phyloP scores from a whole-genome alignment of 306 rosid species.

The Lotus japonicus region DNA sequence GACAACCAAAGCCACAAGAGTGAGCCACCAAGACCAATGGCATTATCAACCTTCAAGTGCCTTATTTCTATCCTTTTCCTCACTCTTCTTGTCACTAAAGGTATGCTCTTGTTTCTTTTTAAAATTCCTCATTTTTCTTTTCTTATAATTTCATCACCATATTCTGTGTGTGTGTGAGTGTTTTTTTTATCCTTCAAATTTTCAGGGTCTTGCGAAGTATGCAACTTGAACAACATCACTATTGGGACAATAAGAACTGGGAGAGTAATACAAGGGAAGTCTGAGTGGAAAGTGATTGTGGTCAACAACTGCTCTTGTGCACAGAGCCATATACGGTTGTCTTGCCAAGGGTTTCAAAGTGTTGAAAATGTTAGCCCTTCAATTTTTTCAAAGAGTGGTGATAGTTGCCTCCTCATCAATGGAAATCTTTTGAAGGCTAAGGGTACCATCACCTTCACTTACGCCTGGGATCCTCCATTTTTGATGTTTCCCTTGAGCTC shows the following conservation, averaged over 20 bases:
- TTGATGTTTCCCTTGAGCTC: constrained; percentile 30
- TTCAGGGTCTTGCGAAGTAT: constrained; percentile 29
- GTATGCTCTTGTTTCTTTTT: constrained; percentile 2
- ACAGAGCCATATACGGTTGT: constrained; percentile 24
- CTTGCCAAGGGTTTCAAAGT: constrained; percentile 40
- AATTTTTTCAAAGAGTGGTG: constrained; percentile 16
- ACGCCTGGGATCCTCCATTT: constrained; percentile 63
- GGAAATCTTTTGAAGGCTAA: constrained; percentile 23
- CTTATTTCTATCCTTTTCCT: constrained; percentile 3
- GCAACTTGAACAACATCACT: constrained; percentile 40
- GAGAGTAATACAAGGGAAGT: constrained; percentile 24
- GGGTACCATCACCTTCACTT: constrained; percentile 32
- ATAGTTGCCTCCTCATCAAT: constrained; percentile 33
- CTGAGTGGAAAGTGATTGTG: constrained; percentile 60
- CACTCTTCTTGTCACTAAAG: constrained; percentile 17
- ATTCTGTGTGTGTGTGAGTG: no score
- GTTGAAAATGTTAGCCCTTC: constrained; percentile 26
- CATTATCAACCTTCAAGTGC: not conserved
- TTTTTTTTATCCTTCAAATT: no score
- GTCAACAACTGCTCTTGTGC: constrained; percentile 42
- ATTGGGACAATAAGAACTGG: constrained; percentile 48
- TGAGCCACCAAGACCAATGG: not conserved
- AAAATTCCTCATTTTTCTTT: no score
- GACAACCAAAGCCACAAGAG: not conserved
- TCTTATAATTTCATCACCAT: no score